Percentiles rank a stretch among this genome's conserved stretches.
Evolutionary conservation across 2,329 filamentous ascomycete genomes (phyloP).

Genomic region (Arthrobotrys iridis): DNA sequence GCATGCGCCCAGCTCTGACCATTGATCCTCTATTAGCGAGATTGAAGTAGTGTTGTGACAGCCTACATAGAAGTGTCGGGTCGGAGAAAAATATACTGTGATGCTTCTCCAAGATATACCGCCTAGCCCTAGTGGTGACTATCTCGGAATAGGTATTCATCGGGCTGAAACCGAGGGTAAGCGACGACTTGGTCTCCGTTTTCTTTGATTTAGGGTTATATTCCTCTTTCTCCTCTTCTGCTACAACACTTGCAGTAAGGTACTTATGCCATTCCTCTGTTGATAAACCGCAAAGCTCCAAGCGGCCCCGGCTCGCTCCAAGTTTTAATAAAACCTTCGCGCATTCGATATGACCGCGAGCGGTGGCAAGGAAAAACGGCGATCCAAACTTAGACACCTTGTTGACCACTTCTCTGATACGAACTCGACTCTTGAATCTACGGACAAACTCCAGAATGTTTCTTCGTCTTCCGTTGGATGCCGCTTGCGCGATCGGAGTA

Average conservation of each 20-base stretch:
- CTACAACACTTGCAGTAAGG: neutral
- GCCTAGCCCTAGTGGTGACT: neutral
- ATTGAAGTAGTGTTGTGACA: conserved; percentile 7
- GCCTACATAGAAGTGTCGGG: neutral
- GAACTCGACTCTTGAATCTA: neutral
- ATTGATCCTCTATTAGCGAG: neutral
- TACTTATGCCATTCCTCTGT: neutral
- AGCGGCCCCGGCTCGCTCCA: neutral
- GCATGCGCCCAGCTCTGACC: neutral
- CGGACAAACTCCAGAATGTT: neutral
- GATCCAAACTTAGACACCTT: neutral
- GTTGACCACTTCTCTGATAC: neutral
- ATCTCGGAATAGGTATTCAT: neutral
- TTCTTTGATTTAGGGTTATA: too few species aligned
- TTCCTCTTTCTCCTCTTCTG: neutral
- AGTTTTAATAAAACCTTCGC: neutral
- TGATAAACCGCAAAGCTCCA: neutral
- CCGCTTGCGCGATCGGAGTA: neutral
- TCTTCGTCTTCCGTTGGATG: neutral
- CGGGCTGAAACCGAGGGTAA: neutral
- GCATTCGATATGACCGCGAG: neutral
- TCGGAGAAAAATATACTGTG: neutral
- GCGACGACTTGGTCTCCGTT: neutral
- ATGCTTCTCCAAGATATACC: neutral
- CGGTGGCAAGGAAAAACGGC: neutral